Evolutionary conservation across 352 stramenopile species (phyloP).

Genomic region (Phytopythium ostracodes): DNA sequence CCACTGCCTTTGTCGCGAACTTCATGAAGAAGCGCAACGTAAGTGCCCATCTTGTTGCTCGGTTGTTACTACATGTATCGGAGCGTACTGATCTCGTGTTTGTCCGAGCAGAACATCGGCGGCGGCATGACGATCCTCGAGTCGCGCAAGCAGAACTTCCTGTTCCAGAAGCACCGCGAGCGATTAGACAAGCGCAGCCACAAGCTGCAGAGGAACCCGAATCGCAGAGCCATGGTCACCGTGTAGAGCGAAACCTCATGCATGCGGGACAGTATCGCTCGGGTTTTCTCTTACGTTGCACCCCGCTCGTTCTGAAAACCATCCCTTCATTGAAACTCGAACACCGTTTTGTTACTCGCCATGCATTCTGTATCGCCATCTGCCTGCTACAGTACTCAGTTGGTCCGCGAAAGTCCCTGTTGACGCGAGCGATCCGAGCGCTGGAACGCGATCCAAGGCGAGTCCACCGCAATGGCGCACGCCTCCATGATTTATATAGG

Average conservation of each 20-base stretch:
- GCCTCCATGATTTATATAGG: background rate
- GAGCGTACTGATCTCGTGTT: background rate
- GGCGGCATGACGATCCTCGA: slow-evolving; percentile 72
- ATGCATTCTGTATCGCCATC: too few species aligned
- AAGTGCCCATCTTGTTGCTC: slow-evolving; percentile 9
- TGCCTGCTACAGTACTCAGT: too few species aligned
- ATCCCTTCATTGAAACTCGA: background rate
- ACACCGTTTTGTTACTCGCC: background rate
- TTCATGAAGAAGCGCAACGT: slow-evolving; percentile 78
- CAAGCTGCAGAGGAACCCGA: slow-evolving; percentile 84
- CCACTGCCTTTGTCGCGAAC: slow-evolving; percentile 74
- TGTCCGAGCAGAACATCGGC: slow-evolving; percentile 54
- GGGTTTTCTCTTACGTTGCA: background rate
- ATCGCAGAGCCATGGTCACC: slow-evolving; percentile 67
- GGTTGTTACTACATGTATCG: background rate
- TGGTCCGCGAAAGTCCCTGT: background rate
- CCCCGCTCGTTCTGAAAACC: background rate
- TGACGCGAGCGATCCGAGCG: background rate
- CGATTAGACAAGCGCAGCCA: slow-evolving; percentile 78
- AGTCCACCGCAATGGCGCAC: background rate
- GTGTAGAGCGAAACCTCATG: slow-evolving; percentile 39
- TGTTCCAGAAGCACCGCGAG: slow-evolving; percentile 77
- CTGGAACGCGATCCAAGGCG: background rate
- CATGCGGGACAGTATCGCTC: background rate
- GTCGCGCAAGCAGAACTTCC: slow-evolving; percentile 59